phyloP scores from a whole-genome alignment of 306 rosid species.

The Cicer pinnatifidum region DNA sequence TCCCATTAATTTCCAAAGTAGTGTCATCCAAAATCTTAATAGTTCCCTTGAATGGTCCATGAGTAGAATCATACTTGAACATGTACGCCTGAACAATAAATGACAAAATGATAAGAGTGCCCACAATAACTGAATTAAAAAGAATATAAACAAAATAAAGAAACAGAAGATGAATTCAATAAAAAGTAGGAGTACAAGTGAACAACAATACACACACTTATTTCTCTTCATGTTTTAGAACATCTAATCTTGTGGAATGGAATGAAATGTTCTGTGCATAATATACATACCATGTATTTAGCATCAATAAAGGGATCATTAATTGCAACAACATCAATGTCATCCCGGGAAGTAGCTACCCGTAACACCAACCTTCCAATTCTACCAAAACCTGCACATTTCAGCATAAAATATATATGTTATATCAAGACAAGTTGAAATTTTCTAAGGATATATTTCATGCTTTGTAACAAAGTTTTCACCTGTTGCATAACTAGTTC shows the following conservation, averaged over 20 bases:
- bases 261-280: too few relatives aligned
- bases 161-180: constrained; percentile 7
- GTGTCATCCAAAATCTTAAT: constrained; percentile 67
- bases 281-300: constrained; percentile 78
- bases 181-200: constrained; percentile 26
- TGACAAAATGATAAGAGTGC: background rate
- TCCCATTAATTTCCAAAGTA: constrained; percentile 88
- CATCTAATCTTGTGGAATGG: background rate
- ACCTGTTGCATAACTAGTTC: background rate
- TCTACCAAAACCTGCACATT: constrained; percentile 85
- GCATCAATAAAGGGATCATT: constrained; percentile 95
- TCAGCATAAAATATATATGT: constrained; percentile 42
- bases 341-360: constrained; percentile 81
- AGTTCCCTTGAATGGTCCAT: constrained; percentile 81
- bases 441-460: background rate
- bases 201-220: constrained; percentile 10
- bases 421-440: constrained; percentile 18
- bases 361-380: constrained; percentile 97
- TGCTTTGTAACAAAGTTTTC: constrained; percentile 24
- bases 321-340: constrained; percentile 85
- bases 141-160: background rate
- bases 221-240: constrained; percentile 8
- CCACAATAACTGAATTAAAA: background rate
- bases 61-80: constrained; percentile 95
- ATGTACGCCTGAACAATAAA: constrained; percentile 76